Conservation (phyloP, 2,329 filamentous ascomycete genomes). For the Penicillium sp. region DNA sequence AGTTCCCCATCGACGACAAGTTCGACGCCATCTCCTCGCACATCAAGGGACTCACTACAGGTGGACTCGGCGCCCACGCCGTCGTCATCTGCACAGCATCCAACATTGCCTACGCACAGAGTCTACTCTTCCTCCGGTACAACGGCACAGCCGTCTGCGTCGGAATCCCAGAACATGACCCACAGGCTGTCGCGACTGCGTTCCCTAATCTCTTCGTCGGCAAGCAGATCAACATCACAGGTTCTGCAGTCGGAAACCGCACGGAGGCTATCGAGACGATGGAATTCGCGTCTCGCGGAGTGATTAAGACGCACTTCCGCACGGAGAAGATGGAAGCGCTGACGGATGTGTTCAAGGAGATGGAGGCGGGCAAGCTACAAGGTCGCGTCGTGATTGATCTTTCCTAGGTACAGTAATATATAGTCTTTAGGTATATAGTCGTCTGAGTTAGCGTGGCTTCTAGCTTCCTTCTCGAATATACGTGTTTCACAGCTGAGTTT, state of each 20-base stretch:
- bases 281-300: constrained; percentile 54
- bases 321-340: constrained; percentile 55
- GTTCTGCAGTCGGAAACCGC: constrained; percentile 57
- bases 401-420: constrained; percentile 20
- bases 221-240: constrained; percentile 53
- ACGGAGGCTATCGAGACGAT: constrained; percentile 56
- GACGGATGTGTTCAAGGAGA: constrained; percentile 52
- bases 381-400: constrained; percentile 56
- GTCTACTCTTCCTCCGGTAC: constrained; percentile 53
- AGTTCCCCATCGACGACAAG: constrained; percentile 52
- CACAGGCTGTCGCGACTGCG: constrained; percentile 51
- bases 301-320: constrained; percentile 52
- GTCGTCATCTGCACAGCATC: constrained; percentile 62
- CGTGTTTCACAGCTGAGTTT: background rate
- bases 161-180: constrained; percentile 55
- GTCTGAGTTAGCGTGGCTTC: background rate
- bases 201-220: constrained; percentile 49
- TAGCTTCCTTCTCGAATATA: background rate
- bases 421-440: background rate
- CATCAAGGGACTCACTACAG: constrained; percentile 63
- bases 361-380: constrained; percentile 50
- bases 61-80: constrained; percentile 64
- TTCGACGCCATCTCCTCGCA: constrained; percentile 57
- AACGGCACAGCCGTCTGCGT: constrained; percentile 58
- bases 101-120: constrained; percentile 57